These are phyloP conservation scores for Linaria vulgaris DNA, from an alignment of 257 asterid species.

Conservation along the genomic window DNA sequence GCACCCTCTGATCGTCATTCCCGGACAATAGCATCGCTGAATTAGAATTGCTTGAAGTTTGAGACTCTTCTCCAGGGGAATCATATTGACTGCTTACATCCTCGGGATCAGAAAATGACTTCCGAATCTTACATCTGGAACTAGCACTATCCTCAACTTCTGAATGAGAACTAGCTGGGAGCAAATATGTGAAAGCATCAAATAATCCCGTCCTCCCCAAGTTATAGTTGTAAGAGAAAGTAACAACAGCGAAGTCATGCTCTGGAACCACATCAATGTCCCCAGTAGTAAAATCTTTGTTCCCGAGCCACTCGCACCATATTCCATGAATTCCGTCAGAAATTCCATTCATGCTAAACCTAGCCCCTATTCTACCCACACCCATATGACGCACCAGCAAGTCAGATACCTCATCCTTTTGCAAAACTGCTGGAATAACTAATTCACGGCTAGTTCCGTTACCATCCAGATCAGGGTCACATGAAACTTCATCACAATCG, in stretches of 20 bases:
- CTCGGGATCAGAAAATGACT: constrained; percentile 85
- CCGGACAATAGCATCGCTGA: constrained; percentile 35
- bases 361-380: constrained; percentile 62
- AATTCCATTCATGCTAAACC: constrained; percentile 47
- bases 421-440: constrained; percentile 67
- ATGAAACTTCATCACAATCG: constrained; percentile 24
- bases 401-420: constrained; percentile 57
- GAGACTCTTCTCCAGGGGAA: constrained; percentile 74
- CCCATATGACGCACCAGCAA: constrained; percentile 61
- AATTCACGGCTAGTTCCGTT: constrained; percentile 30
- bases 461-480: constrained; percentile 31
- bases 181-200: constrained; percentile 55
- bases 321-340: constrained; percentile 49
- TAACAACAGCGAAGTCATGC: constrained; percentile 75
- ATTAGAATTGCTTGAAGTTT: constrained; percentile 44
- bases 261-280: constrained; percentile 42
- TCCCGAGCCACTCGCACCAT: constrained; percentile 92
- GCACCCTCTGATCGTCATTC: constrained; percentile 65
- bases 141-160: constrained; percentile 51
- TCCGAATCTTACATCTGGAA: constrained; percentile 53
- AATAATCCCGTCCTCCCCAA: constrained; percentile 67
- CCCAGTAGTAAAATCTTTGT: constrained; percentile 28
- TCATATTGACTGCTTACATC: constrained; percentile 51
- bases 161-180: constrained; percentile 56
- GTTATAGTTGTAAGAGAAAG: constrained; percentile 64